Percentiles rank a stretch among this genome's conserved stretches.
phyloP scores from a whole-genome alignment of 768 basidiomycete genomes.

The Boletus vermiculosoides region DNA sequence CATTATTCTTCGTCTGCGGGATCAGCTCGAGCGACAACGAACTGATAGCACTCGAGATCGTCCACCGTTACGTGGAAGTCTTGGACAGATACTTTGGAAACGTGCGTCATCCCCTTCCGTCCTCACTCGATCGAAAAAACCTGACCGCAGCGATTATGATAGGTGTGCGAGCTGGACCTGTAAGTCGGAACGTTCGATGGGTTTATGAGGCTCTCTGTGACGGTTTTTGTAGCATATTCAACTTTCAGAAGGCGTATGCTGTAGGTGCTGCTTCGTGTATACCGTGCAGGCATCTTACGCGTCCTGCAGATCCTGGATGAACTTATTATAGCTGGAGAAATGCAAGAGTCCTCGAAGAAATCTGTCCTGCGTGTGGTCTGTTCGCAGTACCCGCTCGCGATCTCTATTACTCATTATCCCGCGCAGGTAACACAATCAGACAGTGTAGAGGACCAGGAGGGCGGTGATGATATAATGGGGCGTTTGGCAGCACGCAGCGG shows the following conservation, averaged over 20 bases:
- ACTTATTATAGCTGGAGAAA: conserved; percentile 88
- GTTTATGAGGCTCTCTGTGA: neutral
- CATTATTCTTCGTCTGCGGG: conserved; percentile 91
- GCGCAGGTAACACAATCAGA: conserved; percentile 81
- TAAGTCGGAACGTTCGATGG: conserved; percentile 35
- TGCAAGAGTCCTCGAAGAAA: conserved; percentile 88
- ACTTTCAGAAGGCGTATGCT: conserved; percentile 94
- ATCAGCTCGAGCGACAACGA: conserved; percentile 87
- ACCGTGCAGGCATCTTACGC: neutral
- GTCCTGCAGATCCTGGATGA: conserved; percentile 77
- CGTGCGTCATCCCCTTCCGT: conserved; percentile 25
- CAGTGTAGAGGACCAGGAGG: conserved; percentile 81
- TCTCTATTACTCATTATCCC: conserved; percentile 4
- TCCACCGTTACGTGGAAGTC: conserved; percentile 94
- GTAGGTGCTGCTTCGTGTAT: conserved; percentile 39
- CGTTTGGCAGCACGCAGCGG: conserved; percentile 72
- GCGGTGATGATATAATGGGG: conserved; percentile 76
- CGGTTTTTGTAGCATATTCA: conserved; percentile 76
- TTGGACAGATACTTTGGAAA: conserved; percentile 61
- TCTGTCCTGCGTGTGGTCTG: conserved; percentile 59
- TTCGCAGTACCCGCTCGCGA: conserved; percentile 5
- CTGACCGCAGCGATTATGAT: conserved; percentile 1
- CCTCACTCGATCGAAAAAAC: neutral
- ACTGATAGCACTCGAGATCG: conserved; percentile 85
- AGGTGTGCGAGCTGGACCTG: conserved; percentile 94